These are phyloP conservation scores for Leccinellum luteum DNA, from an alignment of 768 basidiomycete species.

Conservation along the genomic window DNA sequence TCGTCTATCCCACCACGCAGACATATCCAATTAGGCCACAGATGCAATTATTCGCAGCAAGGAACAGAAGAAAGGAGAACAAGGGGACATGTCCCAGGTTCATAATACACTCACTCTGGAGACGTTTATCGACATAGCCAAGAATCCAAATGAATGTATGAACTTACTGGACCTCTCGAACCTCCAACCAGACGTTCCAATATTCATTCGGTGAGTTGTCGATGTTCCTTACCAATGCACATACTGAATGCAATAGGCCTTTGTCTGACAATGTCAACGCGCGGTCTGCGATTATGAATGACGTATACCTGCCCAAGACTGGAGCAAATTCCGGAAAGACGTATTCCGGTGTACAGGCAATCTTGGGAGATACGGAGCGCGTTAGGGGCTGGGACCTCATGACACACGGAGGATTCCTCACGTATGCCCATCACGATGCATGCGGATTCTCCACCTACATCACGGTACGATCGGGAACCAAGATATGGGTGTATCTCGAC, in stretches of 20 bases:
- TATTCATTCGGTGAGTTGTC: not conserved
- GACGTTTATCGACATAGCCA: not conserved
- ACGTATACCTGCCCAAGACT: not conserved
- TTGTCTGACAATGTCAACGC: not conserved
- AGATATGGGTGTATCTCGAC: not conserved
- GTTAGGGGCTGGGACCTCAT: conserved; percentile 1
- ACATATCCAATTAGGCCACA: not conserved
- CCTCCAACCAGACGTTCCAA: not conserved
- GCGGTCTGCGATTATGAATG: not conserved
- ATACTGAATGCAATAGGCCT: not conserved
- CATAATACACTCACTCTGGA: not conserved
- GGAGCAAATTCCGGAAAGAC: not conserved
- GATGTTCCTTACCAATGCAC: no score
- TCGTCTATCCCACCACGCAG: not conserved
- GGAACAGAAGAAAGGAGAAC: not conserved
- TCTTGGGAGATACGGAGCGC: not conserved
- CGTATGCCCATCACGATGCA: conserved; percentile 1
- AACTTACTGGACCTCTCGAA: conserved; percentile 3
- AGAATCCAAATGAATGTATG: not conserved
- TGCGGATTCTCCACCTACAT: not conserved
- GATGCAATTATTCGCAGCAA: not conserved
- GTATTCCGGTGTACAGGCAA: not conserved
- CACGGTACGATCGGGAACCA: not conserved
- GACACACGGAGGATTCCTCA: not conserved
- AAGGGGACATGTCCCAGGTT: not conserved